Percentiles rank a stretch among this genome's conserved stretches.
Conservation (phyloP, 78 protist genomes). For the Bodo saltans region DNA sequence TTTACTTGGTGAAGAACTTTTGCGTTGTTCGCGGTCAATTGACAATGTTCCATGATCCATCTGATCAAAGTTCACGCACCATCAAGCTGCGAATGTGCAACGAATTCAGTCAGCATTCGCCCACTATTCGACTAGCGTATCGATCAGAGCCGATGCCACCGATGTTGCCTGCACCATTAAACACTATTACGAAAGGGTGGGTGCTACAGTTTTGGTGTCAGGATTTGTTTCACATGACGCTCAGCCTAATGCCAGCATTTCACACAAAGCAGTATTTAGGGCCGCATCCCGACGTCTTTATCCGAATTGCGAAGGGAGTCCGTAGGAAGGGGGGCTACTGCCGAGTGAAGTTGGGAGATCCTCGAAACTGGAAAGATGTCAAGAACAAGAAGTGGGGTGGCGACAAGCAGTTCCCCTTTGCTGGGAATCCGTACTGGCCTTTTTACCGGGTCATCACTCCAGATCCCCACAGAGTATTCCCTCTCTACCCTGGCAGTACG, state of each 20-base stretch:
- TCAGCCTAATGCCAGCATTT: conserved; percentile 3
- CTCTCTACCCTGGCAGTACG: not conserved
- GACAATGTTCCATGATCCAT: not conserved
- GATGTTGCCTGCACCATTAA: not conserved
- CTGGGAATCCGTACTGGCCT: conserved; percentile 27
- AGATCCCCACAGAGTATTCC: not conserved
- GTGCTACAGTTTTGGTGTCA: conserved; percentile 21
- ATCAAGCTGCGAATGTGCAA: not conserved
- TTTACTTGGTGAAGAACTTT: conserved; percentile 3
- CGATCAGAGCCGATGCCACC: not conserved
- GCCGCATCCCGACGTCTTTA: conserved; percentile 2
- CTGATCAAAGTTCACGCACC: not conserved
- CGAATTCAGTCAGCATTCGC: not conserved
- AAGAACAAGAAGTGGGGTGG: not conserved
- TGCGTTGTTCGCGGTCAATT: not conserved
- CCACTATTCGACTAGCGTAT: not conserved
- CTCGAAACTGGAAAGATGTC: not conserved
- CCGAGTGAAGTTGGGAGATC: not conserved
- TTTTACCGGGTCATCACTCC: conserved; percentile 1
- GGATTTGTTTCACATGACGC: conserved; percentile 19
- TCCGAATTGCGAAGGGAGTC: not conserved
- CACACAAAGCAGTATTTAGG: not conserved
- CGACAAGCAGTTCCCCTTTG: conserved; percentile 20
- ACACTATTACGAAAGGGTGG: not conserved
- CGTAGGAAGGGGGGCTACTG: not conserved